Evolutionary conservation across 768 basidiomycete species (phyloP).

Genomic region (Lactarius quietus): DNA sequence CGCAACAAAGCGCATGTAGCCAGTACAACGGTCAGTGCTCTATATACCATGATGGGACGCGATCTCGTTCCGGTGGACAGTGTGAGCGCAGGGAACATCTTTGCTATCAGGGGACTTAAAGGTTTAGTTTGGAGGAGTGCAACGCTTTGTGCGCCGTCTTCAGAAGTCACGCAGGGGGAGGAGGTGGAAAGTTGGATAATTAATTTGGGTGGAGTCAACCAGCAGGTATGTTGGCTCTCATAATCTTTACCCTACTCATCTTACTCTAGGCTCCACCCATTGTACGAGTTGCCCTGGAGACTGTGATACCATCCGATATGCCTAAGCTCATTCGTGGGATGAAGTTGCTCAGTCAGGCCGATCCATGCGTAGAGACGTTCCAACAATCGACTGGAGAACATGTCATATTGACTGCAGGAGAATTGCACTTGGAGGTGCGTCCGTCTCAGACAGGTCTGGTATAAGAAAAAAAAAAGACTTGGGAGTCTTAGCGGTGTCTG

Average conservation of each 20-base stretch:
- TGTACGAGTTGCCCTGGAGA: constrained; percentile 92
- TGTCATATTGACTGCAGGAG: constrained; percentile 94
- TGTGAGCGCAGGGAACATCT: constrained; percentile 91
- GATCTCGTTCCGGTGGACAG: constrained; percentile 81
- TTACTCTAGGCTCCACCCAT: constrained; percentile 72
- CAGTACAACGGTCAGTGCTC: constrained; percentile 58
- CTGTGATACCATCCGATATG: constrained; percentile 78
- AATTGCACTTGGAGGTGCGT: constrained; percentile 88
- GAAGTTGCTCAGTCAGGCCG: constrained; percentile 86
- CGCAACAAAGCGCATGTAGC: constrained; percentile 63
- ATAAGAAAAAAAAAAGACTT: neutral
- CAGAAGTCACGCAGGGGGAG: constrained; percentile 39
- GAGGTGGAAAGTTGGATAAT: constrained; percentile 54
- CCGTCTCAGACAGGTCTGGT: neutral
- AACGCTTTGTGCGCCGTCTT: constrained; percentile 73
- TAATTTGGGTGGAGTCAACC: constrained; percentile 72
- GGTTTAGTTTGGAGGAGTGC: constrained; percentile 89
- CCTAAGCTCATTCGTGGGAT: constrained; percentile 83
- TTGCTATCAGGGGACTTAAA: constrained; percentile 86
- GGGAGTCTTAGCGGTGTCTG: constrained; percentile 68
- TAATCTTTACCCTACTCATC: constrained; percentile 1
- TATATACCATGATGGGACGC: constrained; percentile 98
- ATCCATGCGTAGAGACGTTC: constrained; percentile 96
- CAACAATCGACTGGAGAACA: constrained; percentile 97
- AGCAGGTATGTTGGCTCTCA: constrained; percentile 44